A percentile compares a stretch with the other conserved stretches of the same genome.
phyloP scores from a whole-genome alignment of 2,329 filamentous ascomycete species.

The Beauveria bassiana region DNA sequence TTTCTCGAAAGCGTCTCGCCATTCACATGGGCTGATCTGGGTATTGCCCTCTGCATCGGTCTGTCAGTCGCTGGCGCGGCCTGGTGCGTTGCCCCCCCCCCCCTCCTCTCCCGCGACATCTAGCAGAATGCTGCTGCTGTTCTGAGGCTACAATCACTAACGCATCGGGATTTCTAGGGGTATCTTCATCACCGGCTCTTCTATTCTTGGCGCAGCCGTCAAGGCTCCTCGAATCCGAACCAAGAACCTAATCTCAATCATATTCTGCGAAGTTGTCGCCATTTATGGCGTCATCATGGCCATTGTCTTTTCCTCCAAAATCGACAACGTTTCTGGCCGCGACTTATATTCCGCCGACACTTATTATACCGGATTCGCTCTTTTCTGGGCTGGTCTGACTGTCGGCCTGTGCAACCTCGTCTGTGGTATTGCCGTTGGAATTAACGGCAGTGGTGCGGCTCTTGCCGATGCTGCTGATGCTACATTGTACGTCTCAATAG shows the following conservation, averaged over 20 bases:
- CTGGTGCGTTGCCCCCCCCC: constrained; percentile 55
- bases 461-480: constrained; percentile 92
- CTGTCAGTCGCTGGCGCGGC: constrained; percentile 94
- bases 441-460: constrained; percentile 95
- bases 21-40: constrained; percentile 84
- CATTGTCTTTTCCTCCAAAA: constrained; percentile 91
- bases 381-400: constrained; percentile 94
- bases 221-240: constrained; percentile 95
- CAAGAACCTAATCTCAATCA: constrained; percentile 99
- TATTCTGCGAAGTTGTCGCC: constrained; percentile 99
- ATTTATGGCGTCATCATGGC: constrained; percentile 99
- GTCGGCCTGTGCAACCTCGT: constrained; percentile 94
- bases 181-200: constrained; percentile 96
- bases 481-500: constrained; percentile 56
- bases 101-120: constrained; percentile 27
- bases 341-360: constrained; percentile 66
- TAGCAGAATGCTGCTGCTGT: constrained; percentile 12
- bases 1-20: constrained; percentile 94
- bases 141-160: constrained; percentile 14
- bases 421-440: constrained; percentile 92
- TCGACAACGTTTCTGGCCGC: constrained; percentile 57
- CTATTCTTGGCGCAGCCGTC: constrained; percentile 93
- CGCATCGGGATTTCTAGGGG: constrained; percentile 53
- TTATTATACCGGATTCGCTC: constrained; percentile 89
- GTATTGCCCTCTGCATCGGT: constrained; percentile 90